A percentile compares a stretch with the other conserved stretches of the same genome.
Evolutionary conservation across 768 basidiomycete genomes (phyloP).

Genomic region (Auricularia sp.): DNA sequence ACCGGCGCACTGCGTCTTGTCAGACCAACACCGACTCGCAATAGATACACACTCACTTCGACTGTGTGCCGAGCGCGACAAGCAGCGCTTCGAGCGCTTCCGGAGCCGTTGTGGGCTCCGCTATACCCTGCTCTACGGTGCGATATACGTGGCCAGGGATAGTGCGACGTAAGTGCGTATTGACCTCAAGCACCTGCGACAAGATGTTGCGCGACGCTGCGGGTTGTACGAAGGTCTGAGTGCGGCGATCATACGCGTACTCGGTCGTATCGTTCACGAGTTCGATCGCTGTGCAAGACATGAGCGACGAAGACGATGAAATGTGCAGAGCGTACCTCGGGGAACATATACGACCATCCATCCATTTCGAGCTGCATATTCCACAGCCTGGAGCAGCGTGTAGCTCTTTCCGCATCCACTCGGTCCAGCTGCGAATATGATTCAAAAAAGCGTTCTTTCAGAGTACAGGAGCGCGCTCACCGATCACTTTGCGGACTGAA

Average conservation of each 20-base stretch:
- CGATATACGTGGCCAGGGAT: constrained; percentile 42
- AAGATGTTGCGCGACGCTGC: constrained; percentile 52
- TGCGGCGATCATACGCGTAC: constrained; percentile 64
- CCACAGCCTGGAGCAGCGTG: constrained; percentile 64
- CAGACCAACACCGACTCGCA: background rate
- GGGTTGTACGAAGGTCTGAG: constrained; percentile 69
- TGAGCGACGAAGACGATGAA: too few relatives aligned
- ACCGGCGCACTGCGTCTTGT: constrained; percentile 51
- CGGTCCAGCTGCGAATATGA: constrained; percentile 46
- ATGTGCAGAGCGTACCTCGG: constrained; percentile 36
- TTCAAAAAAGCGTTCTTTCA: background rate
- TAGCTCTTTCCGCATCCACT: constrained; percentile 76
- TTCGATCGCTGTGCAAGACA: constrained; percentile 29
- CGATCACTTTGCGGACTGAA: background rate
- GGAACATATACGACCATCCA: constrained; percentile 87
- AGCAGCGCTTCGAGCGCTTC: constrained; percentile 49
- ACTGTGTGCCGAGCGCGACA: constrained; percentile 52
- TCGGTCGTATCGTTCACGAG: constrained; percentile 68
- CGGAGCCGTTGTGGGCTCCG: constrained; percentile 43
- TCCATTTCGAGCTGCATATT: constrained; percentile 48
- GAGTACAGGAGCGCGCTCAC: background rate
- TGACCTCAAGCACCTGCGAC: constrained; percentile 50
- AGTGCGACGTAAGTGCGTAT: constrained; percentile 38
- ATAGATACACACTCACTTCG: constrained; percentile 32
- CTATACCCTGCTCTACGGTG: constrained; percentile 41